A percentile compares a stretch with the other conserved stretches of the same genome.
phyloP scores from a whole-genome alignment of 805 yeast species.

The Hagleromyces aurorensis region DNA sequence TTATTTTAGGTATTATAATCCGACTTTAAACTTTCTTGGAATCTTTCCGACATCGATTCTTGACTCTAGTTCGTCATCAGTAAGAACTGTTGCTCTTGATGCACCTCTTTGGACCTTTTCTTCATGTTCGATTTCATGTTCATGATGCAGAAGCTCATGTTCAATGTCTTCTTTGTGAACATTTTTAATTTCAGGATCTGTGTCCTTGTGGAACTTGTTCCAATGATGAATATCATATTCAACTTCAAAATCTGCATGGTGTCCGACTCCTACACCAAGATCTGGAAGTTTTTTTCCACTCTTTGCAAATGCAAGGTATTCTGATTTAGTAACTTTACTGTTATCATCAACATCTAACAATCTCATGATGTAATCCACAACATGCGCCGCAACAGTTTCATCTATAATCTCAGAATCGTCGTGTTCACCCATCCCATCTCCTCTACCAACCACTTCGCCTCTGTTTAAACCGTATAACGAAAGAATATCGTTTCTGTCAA shows the following conservation, averaged over 20 bases:
- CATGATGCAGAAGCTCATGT: slow-evolving; percentile 77
- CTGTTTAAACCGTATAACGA: slow-evolving; percentile 74
- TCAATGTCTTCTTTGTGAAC: slow-evolving; percentile 87
- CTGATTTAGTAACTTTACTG: slow-evolving; percentile 55
- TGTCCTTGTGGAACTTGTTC: slow-evolving; percentile 66
- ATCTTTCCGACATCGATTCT: slow-evolving; percentile 32
- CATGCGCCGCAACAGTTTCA: slow-evolving; percentile 44
- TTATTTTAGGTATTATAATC: too few relatives aligned
- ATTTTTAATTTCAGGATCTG: slow-evolving; percentile 72
- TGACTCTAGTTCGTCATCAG: slow-evolving; percentile 35
- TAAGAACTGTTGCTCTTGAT: slow-evolving; percentile 30
- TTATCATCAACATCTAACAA: slow-evolving; percentile 62
- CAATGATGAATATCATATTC: slow-evolving; percentile 95
- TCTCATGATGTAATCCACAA: slow-evolving; percentile 45
- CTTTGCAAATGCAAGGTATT: slow-evolving; percentile 55
- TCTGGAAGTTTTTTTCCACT: slow-evolving; percentile 78
- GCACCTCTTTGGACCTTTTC: slow-evolving; percentile 31
- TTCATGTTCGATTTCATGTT: slow-evolving; percentile 70
- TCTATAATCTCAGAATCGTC: slow-evolving; percentile 57
- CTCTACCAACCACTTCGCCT: slow-evolving; percentile 71
- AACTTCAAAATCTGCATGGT: slow-evolving; percentile 86
- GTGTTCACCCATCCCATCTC: slow-evolving; percentile 82
- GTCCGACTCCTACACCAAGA: slow-evolving; percentile 89
- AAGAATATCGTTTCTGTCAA: slow-evolving; percentile 58
- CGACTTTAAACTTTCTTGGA: slow-evolving; percentile 34